Evolutionary conservation across 306 rosid species (phyloP).

Genomic region (Cucumis melo): DNA sequence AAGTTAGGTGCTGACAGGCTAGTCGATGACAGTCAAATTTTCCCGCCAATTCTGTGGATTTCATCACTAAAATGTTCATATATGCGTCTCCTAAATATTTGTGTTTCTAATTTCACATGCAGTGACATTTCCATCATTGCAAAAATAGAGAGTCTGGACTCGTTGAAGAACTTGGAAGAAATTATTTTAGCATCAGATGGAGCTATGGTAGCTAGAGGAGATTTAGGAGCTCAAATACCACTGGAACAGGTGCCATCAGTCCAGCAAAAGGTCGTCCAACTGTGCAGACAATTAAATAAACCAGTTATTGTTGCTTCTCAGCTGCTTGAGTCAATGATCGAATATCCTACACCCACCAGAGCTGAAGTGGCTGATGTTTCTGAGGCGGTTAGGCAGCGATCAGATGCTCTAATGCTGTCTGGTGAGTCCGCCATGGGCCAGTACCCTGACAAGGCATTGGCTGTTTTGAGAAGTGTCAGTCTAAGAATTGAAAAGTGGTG

Average conservation of each 20-base stretch:
- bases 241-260: conserved; percentile 94
- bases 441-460: conserved; percentile 86
- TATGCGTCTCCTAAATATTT: neutral
- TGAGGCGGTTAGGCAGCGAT: conserved; percentile 96
- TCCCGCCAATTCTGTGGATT: neutral
- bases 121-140: conserved; percentile 82
- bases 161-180: conserved; percentile 90
- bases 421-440: conserved; percentile 99
- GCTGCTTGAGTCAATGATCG: conserved; percentile 95
- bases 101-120: conserved; percentile 6
- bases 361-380: conserved; percentile 99
- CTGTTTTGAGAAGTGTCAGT: conserved; percentile 93
- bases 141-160: conserved; percentile 94
- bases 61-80: conserved; percentile 3
- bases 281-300: conserved; percentile 88
- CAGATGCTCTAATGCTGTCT: conserved; percentile 99
- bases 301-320: conserved; percentile 99
- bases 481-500: conserved; percentile 97
- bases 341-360: conserved; percentile 96
- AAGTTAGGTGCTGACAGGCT: neutral
- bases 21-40: neutral
- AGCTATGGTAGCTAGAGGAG: conserved; percentile 99
- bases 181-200: conserved; percentile 86
- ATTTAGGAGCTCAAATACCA: conserved; percentile 97
- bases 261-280: conserved; percentile 83